These are phyloP conservation scores for Suillus decipiens DNA, from an alignment of 768 basidiomycete species.

Conservation along the genomic window DNA sequence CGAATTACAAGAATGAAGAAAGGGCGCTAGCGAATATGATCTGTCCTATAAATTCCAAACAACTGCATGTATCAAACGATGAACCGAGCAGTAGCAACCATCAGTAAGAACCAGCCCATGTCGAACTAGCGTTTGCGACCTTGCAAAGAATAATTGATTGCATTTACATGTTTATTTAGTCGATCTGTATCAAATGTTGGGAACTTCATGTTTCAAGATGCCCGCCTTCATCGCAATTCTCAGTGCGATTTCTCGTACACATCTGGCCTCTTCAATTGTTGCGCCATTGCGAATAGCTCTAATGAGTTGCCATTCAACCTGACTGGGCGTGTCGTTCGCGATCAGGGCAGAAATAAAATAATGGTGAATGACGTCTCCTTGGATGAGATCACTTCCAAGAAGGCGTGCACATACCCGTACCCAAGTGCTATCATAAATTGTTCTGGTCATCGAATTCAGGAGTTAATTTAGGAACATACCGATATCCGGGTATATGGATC, in stretches of 20 bases:
- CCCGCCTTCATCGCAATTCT: conserved; percentile 49
- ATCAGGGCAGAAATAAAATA: conserved; percentile 61
- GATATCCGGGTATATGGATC: conserved; percentile 60
- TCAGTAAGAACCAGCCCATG: neutral
- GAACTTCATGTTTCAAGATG: conserved; percentile 55
- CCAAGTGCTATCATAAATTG: conserved; percentile 55
- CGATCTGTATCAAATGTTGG: conserved; percentile 37
- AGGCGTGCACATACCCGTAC: conserved; percentile 58
- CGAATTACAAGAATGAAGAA: conserved; percentile 1
- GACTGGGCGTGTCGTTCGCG: conserved; percentile 59
- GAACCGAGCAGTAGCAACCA: neutral
- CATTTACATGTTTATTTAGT: neutral
- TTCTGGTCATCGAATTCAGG: conserved; percentile 35
- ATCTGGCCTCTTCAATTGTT: conserved; percentile 49
- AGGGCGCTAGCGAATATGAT: neutral
- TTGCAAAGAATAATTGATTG: neutral
- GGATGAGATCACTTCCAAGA: conserved; percentile 45
- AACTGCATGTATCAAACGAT: neutral
- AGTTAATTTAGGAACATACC: conserved; percentile 40
- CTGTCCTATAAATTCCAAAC: neutral
- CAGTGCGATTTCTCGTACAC: conserved; percentile 57
- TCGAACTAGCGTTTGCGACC: neutral
- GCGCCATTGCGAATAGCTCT: conserved; percentile 59
- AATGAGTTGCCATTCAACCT: conserved; percentile 63
- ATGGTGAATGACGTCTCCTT: conserved; percentile 61